Conservation (phyloP, 441 rosid genomes). For the Breynia disticha region DNA sequence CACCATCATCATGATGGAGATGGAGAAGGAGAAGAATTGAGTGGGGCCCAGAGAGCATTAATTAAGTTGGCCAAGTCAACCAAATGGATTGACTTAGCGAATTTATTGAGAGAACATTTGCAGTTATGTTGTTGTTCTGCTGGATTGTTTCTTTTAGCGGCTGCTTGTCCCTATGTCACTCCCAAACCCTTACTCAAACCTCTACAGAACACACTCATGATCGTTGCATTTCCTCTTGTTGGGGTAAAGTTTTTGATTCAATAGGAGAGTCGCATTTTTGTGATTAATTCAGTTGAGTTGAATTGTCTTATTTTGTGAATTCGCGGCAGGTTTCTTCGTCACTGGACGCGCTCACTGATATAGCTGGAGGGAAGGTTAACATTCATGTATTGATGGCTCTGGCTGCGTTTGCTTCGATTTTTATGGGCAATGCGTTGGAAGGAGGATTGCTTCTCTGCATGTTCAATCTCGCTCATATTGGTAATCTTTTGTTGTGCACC, state of each 20-base stretch:
- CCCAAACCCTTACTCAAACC: conserved; percentile 54
- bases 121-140: conserved; percentile 68
- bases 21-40: conserved; percentile 27
- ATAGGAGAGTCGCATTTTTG: background rate
- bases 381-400: conserved; percentile 95
- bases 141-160: conserved; percentile 56
- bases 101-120: conserved; percentile 66
- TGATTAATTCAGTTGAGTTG: background rate
- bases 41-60: conserved; percentile 39
- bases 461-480: conserved; percentile 97
- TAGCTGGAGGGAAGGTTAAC: conserved; percentile 82
- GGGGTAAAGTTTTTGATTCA: conserved; percentile 39
- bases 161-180: conserved; percentile 55
- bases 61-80: conserved; percentile 49
- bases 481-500: conserved; percentile 24
- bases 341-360: conserved; percentile 77
- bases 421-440: conserved; percentile 88
- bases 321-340: conserved; percentile 67
- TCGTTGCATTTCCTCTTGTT: conserved; percentile 70
- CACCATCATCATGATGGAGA: conserved; percentile 20
- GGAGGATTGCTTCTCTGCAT: conserved; percentile 92
- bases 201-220: conserved; percentile 49
- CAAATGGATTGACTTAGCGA: conserved; percentile 63
- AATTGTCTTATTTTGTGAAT: background rate
- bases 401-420: conserved; percentile 79